Conservation (phyloP, 352 stramenopile species). For the Phytopythium boreale region DNA sequence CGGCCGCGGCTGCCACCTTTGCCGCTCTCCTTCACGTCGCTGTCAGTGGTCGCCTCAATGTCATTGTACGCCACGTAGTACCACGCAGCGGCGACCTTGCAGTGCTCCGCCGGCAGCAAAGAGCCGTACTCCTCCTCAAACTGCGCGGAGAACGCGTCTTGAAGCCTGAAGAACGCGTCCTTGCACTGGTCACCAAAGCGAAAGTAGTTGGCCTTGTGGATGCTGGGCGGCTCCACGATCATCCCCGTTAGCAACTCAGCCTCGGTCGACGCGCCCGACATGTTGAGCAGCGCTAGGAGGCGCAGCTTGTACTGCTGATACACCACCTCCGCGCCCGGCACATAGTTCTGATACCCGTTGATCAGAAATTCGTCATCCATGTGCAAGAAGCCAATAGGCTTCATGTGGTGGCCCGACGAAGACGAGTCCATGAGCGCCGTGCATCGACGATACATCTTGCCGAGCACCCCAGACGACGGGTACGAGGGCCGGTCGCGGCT, state of each 20-base stretch:
- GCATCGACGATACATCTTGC: constrained; percentile 70
- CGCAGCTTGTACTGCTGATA: constrained; percentile 71
- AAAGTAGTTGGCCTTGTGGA: constrained; percentile 76
- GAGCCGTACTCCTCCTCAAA: constrained; percentile 32
- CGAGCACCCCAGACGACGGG: constrained; percentile 65
- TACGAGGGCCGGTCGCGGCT: constrained; percentile 66
- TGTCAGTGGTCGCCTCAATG: constrained; percentile 19
- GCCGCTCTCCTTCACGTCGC: neutral
- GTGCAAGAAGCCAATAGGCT: constrained; percentile 10
- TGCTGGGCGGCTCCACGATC: constrained; percentile 53
- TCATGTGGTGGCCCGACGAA: constrained; percentile 19
- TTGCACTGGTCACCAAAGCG: constrained; percentile 71
- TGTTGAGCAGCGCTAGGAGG: constrained; percentile 46
- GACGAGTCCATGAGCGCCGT: constrained; percentile 48
- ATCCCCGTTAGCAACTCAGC: constrained; percentile 72
- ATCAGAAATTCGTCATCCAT: constrained; percentile 58
- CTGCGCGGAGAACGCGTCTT: constrained; percentile 40
- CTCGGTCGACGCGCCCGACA: constrained; percentile 60
- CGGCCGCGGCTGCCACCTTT: constrained; percentile 6
- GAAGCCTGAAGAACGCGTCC: constrained; percentile 53
- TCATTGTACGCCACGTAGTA: constrained; percentile 68
- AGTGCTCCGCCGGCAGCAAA: constrained; percentile 16
- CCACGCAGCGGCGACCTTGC: constrained; percentile 60
- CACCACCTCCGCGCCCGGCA: constrained; percentile 31
- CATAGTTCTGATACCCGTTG: constrained; percentile 45